Evolutionary conservation across 2,329 filamentous ascomycete species (phyloP), one percentile per base, ranked within the genome.

Genomic region (Ophiostoma triangulosporum): DNA sequence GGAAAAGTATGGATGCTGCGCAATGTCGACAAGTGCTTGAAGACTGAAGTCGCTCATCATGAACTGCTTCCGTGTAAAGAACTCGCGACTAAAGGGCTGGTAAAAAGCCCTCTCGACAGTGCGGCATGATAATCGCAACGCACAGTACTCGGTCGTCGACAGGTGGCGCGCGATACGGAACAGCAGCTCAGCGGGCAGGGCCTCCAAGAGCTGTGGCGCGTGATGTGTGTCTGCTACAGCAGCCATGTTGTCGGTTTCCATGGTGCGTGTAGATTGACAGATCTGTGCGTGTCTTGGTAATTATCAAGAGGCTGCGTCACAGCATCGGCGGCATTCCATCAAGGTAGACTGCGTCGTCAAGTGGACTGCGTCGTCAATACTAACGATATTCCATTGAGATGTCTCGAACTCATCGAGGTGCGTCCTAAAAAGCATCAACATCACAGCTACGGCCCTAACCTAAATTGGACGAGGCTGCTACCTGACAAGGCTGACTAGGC

Each of bases 61-160:
- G 65, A 84, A 86, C 61, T 84, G 80, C 60, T 76, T 78, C 63
- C 78, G 80, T 50, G 68, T 70, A 65, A 86, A 86, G 69, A 82
- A 86, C 57, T 83, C 80, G 24, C 68, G 68, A 27, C 74, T 69
- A 59, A 84, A 85, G 32, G 69, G 69, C 48, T 72, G 68, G 63
- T 78, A 77, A 12, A 83, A 66, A 1, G 69, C 66, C 20, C 65
- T 65, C 61, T 84, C 80, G 12, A 81, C 62, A 17, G n/a, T n/a
- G n/a, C n/a, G n/a, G n/a, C n/a, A n/a, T n/a, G 71, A 71, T 15
- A 73, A 65, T 6, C 82, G 79, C 8, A 84, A 62, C 12, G 65
- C 63, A 55, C 74, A 70, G 17, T 83, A 71, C 7, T 84, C 80
- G 0, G 64, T 52, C 0, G 81, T 84, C 0, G 69, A 68, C 17